Percentiles rank a stretch among this genome's conserved stretches.
Evolutionary conservation across 257 asterid species (phyloP).

Genomic region (Jacaranda copaia): DNA sequence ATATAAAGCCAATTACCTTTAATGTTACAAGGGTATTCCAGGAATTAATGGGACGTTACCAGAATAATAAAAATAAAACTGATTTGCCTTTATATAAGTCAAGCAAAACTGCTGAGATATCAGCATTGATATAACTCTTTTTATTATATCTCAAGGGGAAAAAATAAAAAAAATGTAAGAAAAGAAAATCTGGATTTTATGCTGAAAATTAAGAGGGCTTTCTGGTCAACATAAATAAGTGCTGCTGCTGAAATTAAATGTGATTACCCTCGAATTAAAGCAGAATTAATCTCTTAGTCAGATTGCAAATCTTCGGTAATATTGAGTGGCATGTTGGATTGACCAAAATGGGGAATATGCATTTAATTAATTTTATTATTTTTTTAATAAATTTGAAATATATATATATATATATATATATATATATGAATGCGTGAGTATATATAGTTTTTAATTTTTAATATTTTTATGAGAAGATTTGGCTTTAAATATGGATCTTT

Average conservation of each 20-base stretch:
- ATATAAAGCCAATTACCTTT: slow-evolving; percentile 19
- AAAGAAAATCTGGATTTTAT: background rate
- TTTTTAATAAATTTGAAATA: slow-evolving; percentile 7
- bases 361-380: slow-evolving; percentile 15
- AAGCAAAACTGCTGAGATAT: slow-evolving; percentile 45
- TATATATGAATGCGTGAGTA: background rate
- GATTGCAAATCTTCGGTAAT: slow-evolving; percentile 6
- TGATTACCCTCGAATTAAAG: slow-evolving; percentile 24
- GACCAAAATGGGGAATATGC: slow-evolving; percentile 31
- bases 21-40: slow-evolving; percentile 29
- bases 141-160: background rate
- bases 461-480: slow-evolving; percentile 20
- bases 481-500: slow-evolving; percentile 51
- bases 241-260: slow-evolving; percentile 31
- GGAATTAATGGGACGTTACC: slow-evolving; percentile 40
- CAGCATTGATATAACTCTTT: background rate
- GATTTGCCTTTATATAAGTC: slow-evolving; percentile 43
- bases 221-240: background rate
- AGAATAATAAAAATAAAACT: slow-evolving; percentile 24
- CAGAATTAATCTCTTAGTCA: slow-evolving; percentile 24
- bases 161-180: background rate
- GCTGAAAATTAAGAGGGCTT: background rate
- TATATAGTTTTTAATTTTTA: background rate
- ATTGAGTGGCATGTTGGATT: slow-evolving; percentile 29
- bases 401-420: too few relatives aligned